Evolutionary conservation across 2,329 filamentous ascomycete species (phyloP).

Genomic region (Colletotrichum viniferum): DNA sequence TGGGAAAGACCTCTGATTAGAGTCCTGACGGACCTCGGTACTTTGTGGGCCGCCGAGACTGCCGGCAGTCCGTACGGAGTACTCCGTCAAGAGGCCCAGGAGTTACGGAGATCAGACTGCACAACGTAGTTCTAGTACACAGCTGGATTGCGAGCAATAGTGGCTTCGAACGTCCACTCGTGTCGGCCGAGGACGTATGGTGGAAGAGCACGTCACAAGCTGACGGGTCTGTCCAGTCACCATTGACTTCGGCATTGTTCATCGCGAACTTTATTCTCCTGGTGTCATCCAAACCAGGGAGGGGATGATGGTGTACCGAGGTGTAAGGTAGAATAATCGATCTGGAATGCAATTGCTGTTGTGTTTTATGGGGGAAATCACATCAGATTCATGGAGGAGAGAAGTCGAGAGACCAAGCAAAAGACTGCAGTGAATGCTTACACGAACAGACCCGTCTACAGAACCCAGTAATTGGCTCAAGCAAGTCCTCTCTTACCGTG

Average conservation of each 20-base stretch:
- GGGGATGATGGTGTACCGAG: neutral
- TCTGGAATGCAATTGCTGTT: fast-evolving
- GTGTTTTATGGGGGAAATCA: neutral
- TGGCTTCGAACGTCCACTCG: fast-evolving
- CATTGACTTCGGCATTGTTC: neutral
- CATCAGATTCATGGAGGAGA: fast-evolving
- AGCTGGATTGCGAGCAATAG: fast-evolving
- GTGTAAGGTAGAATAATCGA: neutral
- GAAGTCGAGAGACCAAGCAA: neutral
- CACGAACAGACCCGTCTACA: neutral
- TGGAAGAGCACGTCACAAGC: neutral
- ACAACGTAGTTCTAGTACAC: fast-evolving
- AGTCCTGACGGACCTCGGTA: neutral
- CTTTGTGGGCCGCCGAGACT: neutral
- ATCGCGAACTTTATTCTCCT: neutral
- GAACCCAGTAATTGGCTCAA: neutral
- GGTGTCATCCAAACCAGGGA: neutral
- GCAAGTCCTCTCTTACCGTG: neutral
- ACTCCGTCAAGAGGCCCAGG: neutral
- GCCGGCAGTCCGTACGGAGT: neutral
- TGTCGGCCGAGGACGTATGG: fast-evolving
- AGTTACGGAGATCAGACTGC: neutral
- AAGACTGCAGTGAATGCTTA: neutral
- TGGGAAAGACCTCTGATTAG: neutral
- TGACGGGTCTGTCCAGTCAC: neutral